Evolutionary conservation across 495 filamentous ascomycete genomes (phyloP).

Genomic region (Xanthoparmelia taractica): DNA sequence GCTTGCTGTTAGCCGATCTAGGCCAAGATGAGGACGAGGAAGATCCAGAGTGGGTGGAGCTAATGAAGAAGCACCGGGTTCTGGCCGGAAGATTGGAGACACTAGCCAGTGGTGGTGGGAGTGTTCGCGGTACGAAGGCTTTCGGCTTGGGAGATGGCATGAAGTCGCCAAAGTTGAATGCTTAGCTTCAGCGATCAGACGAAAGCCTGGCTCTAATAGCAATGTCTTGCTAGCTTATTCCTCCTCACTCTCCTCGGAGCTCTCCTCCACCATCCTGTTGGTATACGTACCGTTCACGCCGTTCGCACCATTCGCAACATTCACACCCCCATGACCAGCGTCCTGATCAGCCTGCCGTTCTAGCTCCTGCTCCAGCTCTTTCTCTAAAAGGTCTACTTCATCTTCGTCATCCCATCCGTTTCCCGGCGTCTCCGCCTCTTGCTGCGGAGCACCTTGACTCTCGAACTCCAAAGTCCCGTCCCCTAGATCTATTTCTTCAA

Average conservation of each 20-base stretch:
- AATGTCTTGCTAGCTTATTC: constrained; percentile 17
- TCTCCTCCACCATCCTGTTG: constrained; percentile 19
- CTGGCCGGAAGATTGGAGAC: constrained; percentile 81
- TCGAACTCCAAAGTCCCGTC: constrained; percentile 5
- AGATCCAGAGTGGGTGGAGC: constrained; percentile 69
- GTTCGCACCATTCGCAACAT: neutral
- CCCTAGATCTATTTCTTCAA: constrained; percentile 23
- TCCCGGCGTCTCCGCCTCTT: constrained; percentile 8
- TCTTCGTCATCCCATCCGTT: constrained; percentile 18
- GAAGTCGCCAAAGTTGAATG: constrained; percentile 8
- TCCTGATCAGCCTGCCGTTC: constrained; percentile 27
- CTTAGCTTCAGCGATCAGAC: neutral
- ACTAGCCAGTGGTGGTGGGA: constrained; percentile 47
- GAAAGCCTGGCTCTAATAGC: neutral
- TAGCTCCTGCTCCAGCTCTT: constrained; percentile 25
- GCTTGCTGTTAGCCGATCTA: constrained; percentile 70
- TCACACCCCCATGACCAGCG: constrained; percentile 7
- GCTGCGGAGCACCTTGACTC: constrained; percentile 5
- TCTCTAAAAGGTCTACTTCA: constrained; percentile 17
- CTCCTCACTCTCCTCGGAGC: constrained; percentile 27
- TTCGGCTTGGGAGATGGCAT: constrained; percentile 5
- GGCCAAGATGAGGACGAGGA: constrained; percentile 34
- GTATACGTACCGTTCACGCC: neutral
- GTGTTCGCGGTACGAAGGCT: neutral
- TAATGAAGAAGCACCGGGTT: constrained; percentile 81